phyloP scores from a whole-genome alignment of 768 basidiomycete genomes.

The Gloeopeniophorella convolvens region DNA sequence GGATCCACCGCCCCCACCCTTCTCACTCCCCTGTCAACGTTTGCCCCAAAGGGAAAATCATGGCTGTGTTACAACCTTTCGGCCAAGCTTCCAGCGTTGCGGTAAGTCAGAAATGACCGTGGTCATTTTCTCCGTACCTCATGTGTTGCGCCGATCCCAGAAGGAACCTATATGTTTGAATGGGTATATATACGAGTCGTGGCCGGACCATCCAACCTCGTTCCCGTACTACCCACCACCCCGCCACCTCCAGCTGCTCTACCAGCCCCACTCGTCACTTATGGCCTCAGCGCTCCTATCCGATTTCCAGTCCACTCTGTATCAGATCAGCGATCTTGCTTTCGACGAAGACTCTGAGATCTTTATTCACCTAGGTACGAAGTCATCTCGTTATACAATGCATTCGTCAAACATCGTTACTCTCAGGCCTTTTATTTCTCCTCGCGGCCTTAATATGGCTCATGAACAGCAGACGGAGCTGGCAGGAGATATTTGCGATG shows the following conservation, averaged over 20 bases:
- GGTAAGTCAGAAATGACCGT: slow-evolving; percentile 3
- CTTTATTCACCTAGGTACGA: slow-evolving; percentile 8
- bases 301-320: neutral
- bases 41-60: slow-evolving; percentile 10
- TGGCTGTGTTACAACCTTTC: neutral
- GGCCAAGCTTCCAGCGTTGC: neutral
- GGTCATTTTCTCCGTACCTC: slow-evolving; percentile 1
- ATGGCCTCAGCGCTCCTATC: neutral
- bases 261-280: neutral
- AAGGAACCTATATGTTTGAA: neutral
- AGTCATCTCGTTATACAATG: too few relatives aligned
- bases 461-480: slow-evolving; percentile 13
- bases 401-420: neutral
- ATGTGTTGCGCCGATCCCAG: neutral
- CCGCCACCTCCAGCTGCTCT: neutral
- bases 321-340: slow-evolving; percentile 5
- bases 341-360: slow-evolving; percentile 9
- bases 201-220: neutral
- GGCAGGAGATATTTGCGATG: slow-evolving; percentile 1
- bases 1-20: slow-evolving; percentile 3
- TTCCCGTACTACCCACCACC: neutral
- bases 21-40: slow-evolving; percentile 1
- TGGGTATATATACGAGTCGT: slow-evolving; percentile 10
- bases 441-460: slow-evolving; percentile 15
- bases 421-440: slow-evolving; percentile 7